Evolutionary conservation across 306 rosid genomes (phyloP).

Genomic region (Dryas octopetala): DNA sequence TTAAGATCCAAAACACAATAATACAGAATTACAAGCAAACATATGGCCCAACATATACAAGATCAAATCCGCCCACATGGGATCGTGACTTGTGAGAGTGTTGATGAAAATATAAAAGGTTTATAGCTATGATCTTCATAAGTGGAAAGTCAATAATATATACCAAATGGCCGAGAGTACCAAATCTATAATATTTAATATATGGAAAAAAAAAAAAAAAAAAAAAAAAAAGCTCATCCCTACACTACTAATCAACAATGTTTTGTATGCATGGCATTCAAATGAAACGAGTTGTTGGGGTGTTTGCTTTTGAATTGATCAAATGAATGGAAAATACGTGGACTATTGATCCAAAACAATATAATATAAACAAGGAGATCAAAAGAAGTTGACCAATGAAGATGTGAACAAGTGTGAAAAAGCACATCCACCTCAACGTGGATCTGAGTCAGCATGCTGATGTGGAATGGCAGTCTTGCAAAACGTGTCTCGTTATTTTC

Average conservation of each 20-base stretch:
- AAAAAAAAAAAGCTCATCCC: background rate
- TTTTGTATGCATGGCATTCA: background rate
- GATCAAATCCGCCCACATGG: too few species aligned
- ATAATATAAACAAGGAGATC: background rate
- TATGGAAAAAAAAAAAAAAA: background rate
- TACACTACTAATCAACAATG: background rate
- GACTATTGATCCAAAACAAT: conserved; percentile 2
- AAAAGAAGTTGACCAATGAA: background rate
- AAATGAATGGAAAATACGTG: background rate
- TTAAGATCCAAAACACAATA: too few species aligned
- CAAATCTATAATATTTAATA: background rate
- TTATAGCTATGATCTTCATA: too few species aligned
- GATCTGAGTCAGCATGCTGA: background rate
- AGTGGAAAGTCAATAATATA: background rate
- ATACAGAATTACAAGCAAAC: too few species aligned
- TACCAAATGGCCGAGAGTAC: background rate
- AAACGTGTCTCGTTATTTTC: too few species aligned
- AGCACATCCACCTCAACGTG: background rate
- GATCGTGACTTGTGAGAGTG: too few species aligned
- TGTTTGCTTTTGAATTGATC: background rate
- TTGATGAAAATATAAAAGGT: too few species aligned
- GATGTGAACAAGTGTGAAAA: background rate
- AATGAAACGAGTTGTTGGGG: background rate
- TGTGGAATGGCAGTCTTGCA: background rate
- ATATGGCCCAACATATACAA: too few species aligned